A percentile compares a stretch with the other conserved stretches of the same genome.
phyloP scores from a whole-genome alignment of 176 grass and related monocot species.

The Alopecurus myosuroides region DNA sequence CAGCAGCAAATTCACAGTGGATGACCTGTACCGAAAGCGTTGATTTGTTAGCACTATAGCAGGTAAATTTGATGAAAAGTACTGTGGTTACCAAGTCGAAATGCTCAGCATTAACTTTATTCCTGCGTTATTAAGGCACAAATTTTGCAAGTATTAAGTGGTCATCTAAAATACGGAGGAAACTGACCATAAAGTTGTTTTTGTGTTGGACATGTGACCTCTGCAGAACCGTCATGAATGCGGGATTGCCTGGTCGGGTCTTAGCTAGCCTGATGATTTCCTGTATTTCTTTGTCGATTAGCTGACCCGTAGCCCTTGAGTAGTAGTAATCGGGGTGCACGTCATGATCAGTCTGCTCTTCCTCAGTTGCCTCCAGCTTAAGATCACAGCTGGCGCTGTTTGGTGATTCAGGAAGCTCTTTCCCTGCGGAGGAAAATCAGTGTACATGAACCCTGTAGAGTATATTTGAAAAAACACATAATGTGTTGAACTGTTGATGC shows the following conservation, averaged over 20 bases:
- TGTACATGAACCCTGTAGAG: background rate
- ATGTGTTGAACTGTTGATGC: background rate
- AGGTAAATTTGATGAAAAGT: background rate
- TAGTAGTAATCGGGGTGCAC: background rate
- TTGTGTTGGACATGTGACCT: background rate
- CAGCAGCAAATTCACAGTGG: background rate
- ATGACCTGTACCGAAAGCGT: slow-evolving; percentile 23
- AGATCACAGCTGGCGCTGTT: background rate
- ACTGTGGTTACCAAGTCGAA: background rate
- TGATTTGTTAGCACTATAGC: background rate
- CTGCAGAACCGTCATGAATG: slow-evolving; percentile 34
- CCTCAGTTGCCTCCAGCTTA: background rate
- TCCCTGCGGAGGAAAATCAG: background rate
- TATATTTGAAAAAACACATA: background rate
- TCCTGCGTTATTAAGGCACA: background rate
- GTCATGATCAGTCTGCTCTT: slow-evolving; percentile 20
- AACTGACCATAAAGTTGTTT: slow-evolving; percentile 28
- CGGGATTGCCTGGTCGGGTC: slow-evolving; percentile 28
- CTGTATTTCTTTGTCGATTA: background rate
- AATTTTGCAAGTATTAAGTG: background rate
- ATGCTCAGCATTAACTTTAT: background rate
- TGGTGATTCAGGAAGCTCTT: background rate
- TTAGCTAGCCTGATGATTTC: slow-evolving; percentile 11
- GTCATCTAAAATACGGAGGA: background rate
- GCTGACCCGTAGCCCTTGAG: background rate